Conservation (phyloP, 257 asterid genomes). For the Nicotiana otophora region DNA sequence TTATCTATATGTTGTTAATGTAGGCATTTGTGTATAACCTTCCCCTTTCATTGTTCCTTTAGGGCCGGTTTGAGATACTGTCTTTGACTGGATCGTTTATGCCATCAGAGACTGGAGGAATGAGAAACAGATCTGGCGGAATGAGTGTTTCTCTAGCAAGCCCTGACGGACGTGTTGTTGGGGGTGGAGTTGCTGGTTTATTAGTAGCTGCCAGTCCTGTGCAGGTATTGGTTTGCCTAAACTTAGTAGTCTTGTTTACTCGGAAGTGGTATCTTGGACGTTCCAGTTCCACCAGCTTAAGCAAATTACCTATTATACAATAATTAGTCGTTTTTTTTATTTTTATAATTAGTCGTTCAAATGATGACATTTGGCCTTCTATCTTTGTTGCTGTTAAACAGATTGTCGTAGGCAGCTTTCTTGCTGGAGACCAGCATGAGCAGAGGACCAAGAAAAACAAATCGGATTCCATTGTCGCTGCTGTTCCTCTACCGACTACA, state of each 20-base stretch:
- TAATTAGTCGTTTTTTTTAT: background rate
- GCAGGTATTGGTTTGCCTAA: slow-evolving; percentile 42
- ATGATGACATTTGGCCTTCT: background rate
- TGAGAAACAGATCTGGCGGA: slow-evolving; percentile 87
- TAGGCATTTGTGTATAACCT: background rate
- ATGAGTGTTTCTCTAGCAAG: slow-evolving; percentile 93
- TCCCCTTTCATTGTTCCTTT: background rate
- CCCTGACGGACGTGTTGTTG: slow-evolving; percentile 92
- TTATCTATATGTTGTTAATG: background rate
- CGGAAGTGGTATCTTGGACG: too few species aligned
- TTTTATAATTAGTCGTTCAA: background rate
- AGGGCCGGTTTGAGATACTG: slow-evolving; percentile 96
- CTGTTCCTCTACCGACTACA: slow-evolving; percentile 47
- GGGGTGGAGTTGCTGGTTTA: slow-evolving; percentile 92
- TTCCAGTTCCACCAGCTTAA: too few species aligned
- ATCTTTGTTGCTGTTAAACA: slow-evolving; percentile 12
- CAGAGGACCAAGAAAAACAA: slow-evolving; percentile 64
- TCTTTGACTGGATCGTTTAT: slow-evolving; percentile 82
- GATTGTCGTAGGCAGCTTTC: slow-evolving; percentile 91
- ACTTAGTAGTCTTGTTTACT: background rate
- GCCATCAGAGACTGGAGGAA: slow-evolving; percentile 85
- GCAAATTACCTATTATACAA: background rate
- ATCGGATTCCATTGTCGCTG: slow-evolving; percentile 34
- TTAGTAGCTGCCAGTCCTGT: slow-evolving; percentile 89
- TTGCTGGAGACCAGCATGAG: slow-evolving; percentile 68